Base-by-base conservation (phyloP, 2,329 filamentous ascomycete species). In the Pyrenophora seminiperda region DNA sequence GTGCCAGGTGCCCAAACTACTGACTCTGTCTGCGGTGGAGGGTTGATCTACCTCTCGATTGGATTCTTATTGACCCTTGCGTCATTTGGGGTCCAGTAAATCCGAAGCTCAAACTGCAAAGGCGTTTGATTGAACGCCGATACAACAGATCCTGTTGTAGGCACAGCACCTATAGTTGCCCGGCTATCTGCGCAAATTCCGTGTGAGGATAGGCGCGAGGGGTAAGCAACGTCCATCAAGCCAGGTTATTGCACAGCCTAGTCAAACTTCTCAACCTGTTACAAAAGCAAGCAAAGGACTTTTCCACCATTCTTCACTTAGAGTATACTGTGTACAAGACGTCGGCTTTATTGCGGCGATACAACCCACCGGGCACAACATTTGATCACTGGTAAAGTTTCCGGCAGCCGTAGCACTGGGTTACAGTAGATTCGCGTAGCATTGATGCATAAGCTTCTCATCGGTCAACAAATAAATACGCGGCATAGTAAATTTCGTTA, bases 31-130 rank as follows among this genome's bases (percentile, higher is more conserved):
- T 11, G 41, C 4, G 27, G 10, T 27, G 46, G 30, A 32, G 34
- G 31, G 39, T 27, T 19, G 49, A 41, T 47, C 37, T 31, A 38
- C 19, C 32, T 19, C 17, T 42, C 37, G 13, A 52, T 39, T 47
- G 47, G 47, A 37, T 22, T 36, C 29, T 37, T 39, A 27, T 34
- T 14, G 46, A 48, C 43, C 43, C 46, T 56, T 53, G 43, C 51
- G 41, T 43, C 39, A 30, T 24, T 38, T 27, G 6, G 27, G 31
- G 22, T 45, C 45, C 47, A 48, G 48, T 20, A 50, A 32, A 36
- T 24, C 24, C 29, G n/a, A 33, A 31, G 39, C 32, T 39, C n/a
- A n/a, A n/a, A n/a, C n/a, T 20, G n/a, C 29, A n/a, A 22, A 41
- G 33, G 14, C 29, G 20, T 43, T 15, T 36, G 13, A n/a, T 20